These are phyloP conservation scores for Entophlyctis luteolus DNA, from an alignment of 192 early-diverging fungal genomes.

Conservation along the genomic window DNA sequence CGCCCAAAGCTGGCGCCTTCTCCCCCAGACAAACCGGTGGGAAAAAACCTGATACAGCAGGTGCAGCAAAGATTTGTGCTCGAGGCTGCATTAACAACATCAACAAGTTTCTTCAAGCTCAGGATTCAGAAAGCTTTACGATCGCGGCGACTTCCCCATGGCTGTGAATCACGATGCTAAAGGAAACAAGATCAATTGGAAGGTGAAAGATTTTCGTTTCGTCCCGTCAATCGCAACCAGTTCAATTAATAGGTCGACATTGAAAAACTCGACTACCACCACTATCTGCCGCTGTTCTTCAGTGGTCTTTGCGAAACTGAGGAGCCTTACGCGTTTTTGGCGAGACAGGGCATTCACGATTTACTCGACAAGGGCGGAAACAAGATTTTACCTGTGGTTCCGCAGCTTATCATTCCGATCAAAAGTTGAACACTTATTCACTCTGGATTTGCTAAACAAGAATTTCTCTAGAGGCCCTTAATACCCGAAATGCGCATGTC, in stretches of 20 bases:
- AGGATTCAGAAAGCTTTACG: conserved; percentile 59
- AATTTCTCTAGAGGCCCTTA: conserved; percentile 65
- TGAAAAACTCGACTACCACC: conserved; percentile 64
- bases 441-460: too few species aligned
- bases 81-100: too few species aligned
- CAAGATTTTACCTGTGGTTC: conserved; percentile 60
- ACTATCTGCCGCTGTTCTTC: conserved; percentile 65
- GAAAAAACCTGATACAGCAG: conserved; percentile 23
- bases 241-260: conserved; percentile 64
- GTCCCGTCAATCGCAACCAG: too few species aligned
- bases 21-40: conserved; percentile 33
- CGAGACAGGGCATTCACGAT: conserved; percentile 61
- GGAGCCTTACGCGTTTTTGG: conserved; percentile 61
- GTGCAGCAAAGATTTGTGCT: too few species aligned
- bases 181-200: conserved; percentile 67
- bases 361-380: conserved; percentile 59
- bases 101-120: conserved; percentile 6
- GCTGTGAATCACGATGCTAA: conserved; percentile 60
- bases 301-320: conserved; percentile 62
- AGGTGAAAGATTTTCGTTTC: conserved; percentile 38
- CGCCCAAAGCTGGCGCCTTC: conserved; percentile 62
- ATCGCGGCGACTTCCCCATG: conserved; percentile 61
- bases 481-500: conserved; percentile 61
- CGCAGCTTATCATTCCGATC: conserved; percentile 63
- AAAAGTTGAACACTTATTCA: conserved; percentile 49